These are phyloP conservation scores for Przewalskia tangutica DNA, from an alignment of 257 asterid genomes.

Conservation along the genomic window DNA sequence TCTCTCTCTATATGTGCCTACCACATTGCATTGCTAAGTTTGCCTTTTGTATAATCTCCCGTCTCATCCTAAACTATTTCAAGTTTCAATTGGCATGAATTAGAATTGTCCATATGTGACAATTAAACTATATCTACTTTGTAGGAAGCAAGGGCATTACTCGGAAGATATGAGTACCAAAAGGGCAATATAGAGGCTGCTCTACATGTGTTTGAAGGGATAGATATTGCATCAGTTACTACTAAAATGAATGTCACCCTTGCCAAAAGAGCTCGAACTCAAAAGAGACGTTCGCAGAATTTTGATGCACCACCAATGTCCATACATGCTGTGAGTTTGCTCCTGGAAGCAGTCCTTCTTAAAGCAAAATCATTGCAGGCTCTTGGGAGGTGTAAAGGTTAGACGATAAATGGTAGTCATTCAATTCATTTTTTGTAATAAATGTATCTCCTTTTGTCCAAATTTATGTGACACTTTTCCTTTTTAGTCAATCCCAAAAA, in stretches of 20 bases:
- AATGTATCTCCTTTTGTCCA: background rate
- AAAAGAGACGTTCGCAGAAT: slow-evolving; percentile 42
- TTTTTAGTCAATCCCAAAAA: too few species aligned
- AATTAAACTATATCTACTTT: background rate
- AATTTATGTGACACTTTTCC: too few species aligned
- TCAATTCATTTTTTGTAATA: background rate
- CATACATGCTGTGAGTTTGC: slow-evolving; percentile 72
- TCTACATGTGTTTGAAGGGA: slow-evolving; percentile 87
- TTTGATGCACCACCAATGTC: slow-evolving; percentile 64
- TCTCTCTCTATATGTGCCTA: background rate
- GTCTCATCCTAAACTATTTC: background rate
- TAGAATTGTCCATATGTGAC: background rate
- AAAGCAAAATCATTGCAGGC: slow-evolving; percentile 79
- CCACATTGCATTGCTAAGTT: background rate
- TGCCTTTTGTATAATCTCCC: background rate
- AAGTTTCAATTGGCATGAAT: background rate
- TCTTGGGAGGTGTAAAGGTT: slow-evolving; percentile 84
- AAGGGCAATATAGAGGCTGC: slow-evolving; percentile 89
- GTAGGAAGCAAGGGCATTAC: slow-evolving; percentile 94
- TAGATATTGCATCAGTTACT: slow-evolving; percentile 58
- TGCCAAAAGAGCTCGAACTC: slow-evolving; percentile 42
- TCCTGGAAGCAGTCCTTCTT: slow-evolving; percentile 70
- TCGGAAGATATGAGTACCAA: slow-evolving; percentile 89
- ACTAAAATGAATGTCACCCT: slow-evolving; percentile 70
- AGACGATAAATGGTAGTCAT: background rate